Conservation (phyloP, 1,284 basidiomycete species). For the Laetiporus sulphureus region DNA sequence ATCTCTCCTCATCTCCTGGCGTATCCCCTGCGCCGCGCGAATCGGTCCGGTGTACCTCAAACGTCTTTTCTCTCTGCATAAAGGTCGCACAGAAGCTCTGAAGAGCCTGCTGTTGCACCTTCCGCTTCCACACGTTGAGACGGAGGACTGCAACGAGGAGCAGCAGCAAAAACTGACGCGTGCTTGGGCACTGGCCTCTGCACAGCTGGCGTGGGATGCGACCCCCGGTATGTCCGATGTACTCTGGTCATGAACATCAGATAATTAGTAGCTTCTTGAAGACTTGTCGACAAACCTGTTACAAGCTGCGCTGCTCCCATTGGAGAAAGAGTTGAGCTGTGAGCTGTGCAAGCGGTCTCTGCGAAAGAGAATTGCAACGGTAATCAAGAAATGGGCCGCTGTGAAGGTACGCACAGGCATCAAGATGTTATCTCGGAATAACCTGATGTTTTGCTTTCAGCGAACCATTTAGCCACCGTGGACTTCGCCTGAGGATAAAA, state of each 20-base stretch:
- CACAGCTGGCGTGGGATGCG: slow-evolving; percentile 31
- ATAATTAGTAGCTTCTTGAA: too few species aligned
- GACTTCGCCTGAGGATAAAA: too few species aligned
- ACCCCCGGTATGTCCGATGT: slow-evolving; percentile 23
- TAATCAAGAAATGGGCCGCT: slow-evolving; percentile 63
- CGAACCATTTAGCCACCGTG: too few species aligned
- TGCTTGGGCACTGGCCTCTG: slow-evolving; percentile 30
- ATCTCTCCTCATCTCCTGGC: slow-evolving; percentile 31
- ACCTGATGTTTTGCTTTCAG: too few species aligned
- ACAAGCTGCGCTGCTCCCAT: slow-evolving; percentile 19
- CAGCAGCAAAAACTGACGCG: slow-evolving; percentile 25
- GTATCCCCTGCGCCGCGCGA: slow-evolving; percentile 20
- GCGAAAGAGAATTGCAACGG: slow-evolving; percentile 51
- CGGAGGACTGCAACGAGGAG: slow-evolving; percentile 19
- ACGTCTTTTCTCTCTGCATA: slow-evolving; percentile 34
- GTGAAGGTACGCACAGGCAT: slow-evolving; percentile 59
- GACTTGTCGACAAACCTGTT: slow-evolving; percentile 23
- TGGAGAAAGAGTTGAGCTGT: slow-evolving; percentile 23
- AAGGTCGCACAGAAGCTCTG: slow-evolving; percentile 28
- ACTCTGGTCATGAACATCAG: neutral
- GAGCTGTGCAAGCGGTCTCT: slow-evolving; percentile 50
- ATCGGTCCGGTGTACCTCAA: slow-evolving; percentile 36
- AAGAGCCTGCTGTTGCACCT: slow-evolving; percentile 29
- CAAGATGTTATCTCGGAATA: too few species aligned
- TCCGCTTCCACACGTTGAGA: slow-evolving; percentile 26